Base-by-base conservation (phyloP, 2,329 filamentous ascomycete genomes). In the Apiospora kogelbergensis region DNA sequence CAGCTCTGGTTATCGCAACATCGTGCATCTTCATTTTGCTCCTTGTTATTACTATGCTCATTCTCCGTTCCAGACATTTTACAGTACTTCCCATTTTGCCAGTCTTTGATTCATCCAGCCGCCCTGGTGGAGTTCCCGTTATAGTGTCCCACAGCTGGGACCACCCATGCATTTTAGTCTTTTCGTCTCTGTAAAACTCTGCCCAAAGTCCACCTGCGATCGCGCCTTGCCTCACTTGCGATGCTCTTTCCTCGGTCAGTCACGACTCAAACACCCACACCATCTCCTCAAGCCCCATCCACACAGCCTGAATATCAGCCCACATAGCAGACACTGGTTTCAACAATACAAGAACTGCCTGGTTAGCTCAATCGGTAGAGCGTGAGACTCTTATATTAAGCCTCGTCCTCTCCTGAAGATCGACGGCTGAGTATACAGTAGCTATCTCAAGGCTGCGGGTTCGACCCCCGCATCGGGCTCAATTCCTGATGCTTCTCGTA, bases 351-450 rank as follows among this genome's bases (percentile, higher is more conserved):
- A 60, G 7, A 60, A n/a, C 53, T 13, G 69, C 84, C 84, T 81
- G 83, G 84, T 83, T 89, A 88, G 86, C 86, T 88, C 86, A 89
- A 88, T 88, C 85, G 85, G 86, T 89, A 90, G 88, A 90, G 88
- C 88, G 88, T 90, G 84, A 89, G 88, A 89, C 88, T 90, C 88
- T 84, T 83, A 83, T 57, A 57, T n/a, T 15, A 60, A 15, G 53
- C 53, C 48, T 53, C 48, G 20, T 30, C 24, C 26, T 26, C 26
- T 20, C 7, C 48, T 17, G 3, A 17, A 30, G 48, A 30, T 33
- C 30, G 48, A 53, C 48, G 48, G 48, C 24, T 17, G 17, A 60
- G 17, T 60, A 15, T 60, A 33, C 20, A 60, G 53, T 60, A 26
- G 30, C 17, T n/a, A 60, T 60, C 53, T 60, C 53, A 60, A 60